Conservation (phyloP, 1,139 yeast genomes). For the Eremothecium gossypii region DNA sequence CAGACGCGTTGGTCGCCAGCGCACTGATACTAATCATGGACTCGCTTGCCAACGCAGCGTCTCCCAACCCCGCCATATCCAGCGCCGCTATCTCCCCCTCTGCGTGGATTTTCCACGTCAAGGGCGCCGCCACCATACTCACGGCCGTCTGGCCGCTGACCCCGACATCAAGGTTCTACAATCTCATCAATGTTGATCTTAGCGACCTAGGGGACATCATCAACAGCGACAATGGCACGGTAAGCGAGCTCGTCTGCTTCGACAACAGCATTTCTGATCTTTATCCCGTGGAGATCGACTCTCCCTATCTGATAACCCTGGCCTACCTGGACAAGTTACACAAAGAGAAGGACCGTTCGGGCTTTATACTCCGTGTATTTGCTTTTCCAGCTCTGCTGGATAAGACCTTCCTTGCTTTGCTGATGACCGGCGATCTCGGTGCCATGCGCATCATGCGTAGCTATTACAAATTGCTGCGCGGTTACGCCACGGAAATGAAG, state of each 20-base stretch:
- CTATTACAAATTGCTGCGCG: conserved; percentile 70
- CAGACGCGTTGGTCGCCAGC: conserved; percentile 89
- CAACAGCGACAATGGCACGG: conserved; percentile 34
- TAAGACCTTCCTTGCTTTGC: conserved; percentile 59
- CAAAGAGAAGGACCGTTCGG: conserved; percentile 73
- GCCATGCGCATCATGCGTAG: conserved; percentile 88
- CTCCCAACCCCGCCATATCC: conserved; percentile 39
- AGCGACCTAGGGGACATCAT: conserved; percentile 73
- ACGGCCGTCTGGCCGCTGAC: conserved; percentile 94
- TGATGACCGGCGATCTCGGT: conserved; percentile 74
- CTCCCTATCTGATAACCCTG: conserved; percentile 78
- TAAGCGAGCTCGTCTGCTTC: conserved; percentile 67
- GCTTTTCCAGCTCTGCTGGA: conserved; percentile 91
- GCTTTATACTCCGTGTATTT: conserved; percentile 77
- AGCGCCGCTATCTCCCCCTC: conserved; percentile 57
- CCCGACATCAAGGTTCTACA: conserved; percentile 62
- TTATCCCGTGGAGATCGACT: conserved; percentile 73
- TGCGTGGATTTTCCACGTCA: conserved; percentile 95
- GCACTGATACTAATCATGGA: conserved; percentile 86
- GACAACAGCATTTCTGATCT: conserved; percentile 77
- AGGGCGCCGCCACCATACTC: conserved; percentile 91
- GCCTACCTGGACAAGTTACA: conserved; percentile 81
- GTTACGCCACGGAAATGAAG: conserved; percentile 77
- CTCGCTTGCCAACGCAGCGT: conserved; percentile 84
- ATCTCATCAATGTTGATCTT: conserved; percentile 68